Base-by-base conservation (phyloP, 108 stramenopile species). In the Nitzschia putrida region DNA sequence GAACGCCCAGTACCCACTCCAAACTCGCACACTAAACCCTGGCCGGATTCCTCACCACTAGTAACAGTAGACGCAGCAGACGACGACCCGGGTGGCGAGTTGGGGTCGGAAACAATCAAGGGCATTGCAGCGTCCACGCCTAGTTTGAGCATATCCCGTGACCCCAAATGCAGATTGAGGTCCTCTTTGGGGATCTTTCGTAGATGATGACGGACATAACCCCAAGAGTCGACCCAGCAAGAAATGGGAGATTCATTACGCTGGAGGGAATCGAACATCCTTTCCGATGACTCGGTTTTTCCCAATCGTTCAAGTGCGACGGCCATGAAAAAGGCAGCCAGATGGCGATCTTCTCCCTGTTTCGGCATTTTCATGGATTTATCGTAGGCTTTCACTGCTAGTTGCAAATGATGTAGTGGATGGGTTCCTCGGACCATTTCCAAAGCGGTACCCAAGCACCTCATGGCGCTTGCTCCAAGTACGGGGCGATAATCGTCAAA, bases 151-250 rank as follows among this genome's bases (percentile, higher is more conserved):
- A 95, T 95, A 58, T 82, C 84, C 0, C 88, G 80, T 4, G 93
- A 92, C 11, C 93, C 93, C 8, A 80, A 77, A 68, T 92, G 85
- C 25, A 95, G 78, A 73, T 92, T 92, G 23, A 89, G 68, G 23
- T 61, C 25, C 20, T 58, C 37, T 54, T 45, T 41, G 53, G 23
- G 76, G 68, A 63, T 45, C 53, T 84, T 87, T 13, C 93, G 85
- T 0, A 86, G 86, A 73, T 94, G 93, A 90, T 90, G 91, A 20
- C 93, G 79, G 8, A 94, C 90, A 72, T 94, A 94, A 10, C 93
- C 90, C 93, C 90, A 94, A 3, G 86, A 86, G 61, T 94, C 93
- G 29, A 89, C 90, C 40, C 91, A 73, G 66, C 78, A 94, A 16
- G 83, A 76, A 72, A 69, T 47, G 24, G 59, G 74, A 56, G 86